These are phyloP conservation scores for Helichrysum umbraculigerum DNA, from an alignment of 129 eudicot genomes.

Conservation along the genomic window DNA sequence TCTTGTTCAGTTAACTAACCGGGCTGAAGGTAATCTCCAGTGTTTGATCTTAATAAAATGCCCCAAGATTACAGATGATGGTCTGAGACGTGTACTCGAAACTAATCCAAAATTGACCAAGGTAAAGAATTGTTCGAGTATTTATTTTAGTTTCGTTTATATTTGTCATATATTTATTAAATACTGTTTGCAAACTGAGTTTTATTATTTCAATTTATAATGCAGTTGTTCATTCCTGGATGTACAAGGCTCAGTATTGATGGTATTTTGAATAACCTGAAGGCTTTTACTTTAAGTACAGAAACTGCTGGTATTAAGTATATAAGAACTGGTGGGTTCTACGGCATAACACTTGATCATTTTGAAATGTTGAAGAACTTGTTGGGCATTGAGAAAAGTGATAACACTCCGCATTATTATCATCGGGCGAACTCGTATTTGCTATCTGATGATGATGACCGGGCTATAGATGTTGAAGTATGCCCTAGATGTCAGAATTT, in stretches of 20 bases:
- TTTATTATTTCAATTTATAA: not conserved
- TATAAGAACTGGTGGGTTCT: slow-evolving; percentile 69
- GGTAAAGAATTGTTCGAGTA: slow-evolving; percentile 39
- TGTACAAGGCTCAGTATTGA: slow-evolving; percentile 76
- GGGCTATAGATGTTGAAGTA: slow-evolving; percentile 73
- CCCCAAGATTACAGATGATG: slow-evolving; percentile 71
- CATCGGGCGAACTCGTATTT: slow-evolving; percentile 44
- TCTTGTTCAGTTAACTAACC: slow-evolving; percentile 62
- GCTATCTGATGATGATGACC: slow-evolving; percentile 72
- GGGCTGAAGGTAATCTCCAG: slow-evolving; percentile 72
- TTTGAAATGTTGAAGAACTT: slow-evolving; percentile 60
- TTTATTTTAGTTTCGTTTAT: not conserved
- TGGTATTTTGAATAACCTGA: slow-evolving; percentile 56
- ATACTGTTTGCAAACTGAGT: not conserved
- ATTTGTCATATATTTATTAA: not conserved
- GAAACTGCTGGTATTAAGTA: slow-evolving; percentile 53
- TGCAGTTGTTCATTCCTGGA: slow-evolving; percentile 66
- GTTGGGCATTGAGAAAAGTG: slow-evolving; percentile 43
- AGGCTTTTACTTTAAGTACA: slow-evolving; percentile 37
- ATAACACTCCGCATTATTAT: slow-evolving; percentile 56
- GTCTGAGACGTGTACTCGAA: slow-evolving; percentile 59
- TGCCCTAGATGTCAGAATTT: slow-evolving; percentile 75
- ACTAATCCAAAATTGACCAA: slow-evolving; percentile 61
- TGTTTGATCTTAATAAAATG: slow-evolving; percentile 80
- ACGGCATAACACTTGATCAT: slow-evolving; percentile 60